Percentiles rank a stretch among this genome's conserved stretches.
Evolutionary conservation across 2,329 filamentous ascomycete genomes (phyloP).

Genomic region (Colletotrichum sp.): DNA sequence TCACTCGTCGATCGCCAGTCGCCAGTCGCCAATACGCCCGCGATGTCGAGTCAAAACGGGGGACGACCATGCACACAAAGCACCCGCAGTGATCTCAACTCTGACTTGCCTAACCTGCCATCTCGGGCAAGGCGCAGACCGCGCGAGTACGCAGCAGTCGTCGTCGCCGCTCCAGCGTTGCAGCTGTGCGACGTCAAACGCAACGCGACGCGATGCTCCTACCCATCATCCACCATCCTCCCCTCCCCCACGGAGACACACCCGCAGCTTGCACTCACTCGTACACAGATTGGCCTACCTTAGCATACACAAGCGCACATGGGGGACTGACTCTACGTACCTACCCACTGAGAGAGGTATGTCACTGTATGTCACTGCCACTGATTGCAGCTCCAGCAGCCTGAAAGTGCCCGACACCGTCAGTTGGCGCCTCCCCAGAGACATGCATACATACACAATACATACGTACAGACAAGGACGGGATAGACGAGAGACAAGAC

Average conservation of each 20-base stretch:
- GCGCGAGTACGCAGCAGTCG: neutral
- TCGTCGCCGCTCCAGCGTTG: constrained; percentile 10
- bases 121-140: constrained; percentile 1
- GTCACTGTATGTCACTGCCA: neutral
- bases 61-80: neutral
- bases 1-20: constrained; percentile 3
- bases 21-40: neutral
- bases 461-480: neutral
- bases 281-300: neutral
- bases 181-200: constrained; percentile 9
- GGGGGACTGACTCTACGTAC: neutral
- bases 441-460: neutral
- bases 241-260: neutral
- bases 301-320: neutral
- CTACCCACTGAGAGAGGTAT: neutral
- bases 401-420: neutral
- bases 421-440: neutral
- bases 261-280: neutral
- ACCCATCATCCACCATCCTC: constrained; percentile 2
- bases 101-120: neutral
- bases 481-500: neutral
- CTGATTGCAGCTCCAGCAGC: neutral
- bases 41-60: neutral
- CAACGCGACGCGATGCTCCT: constrained; percentile 1
- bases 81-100: neutral